These are phyloP conservation scores for Ophiocordyceps polyrhachis-furcata DNA, from an alignment of 2,329 filamentous ascomycete species.

Conservation along the genomic window DNA sequence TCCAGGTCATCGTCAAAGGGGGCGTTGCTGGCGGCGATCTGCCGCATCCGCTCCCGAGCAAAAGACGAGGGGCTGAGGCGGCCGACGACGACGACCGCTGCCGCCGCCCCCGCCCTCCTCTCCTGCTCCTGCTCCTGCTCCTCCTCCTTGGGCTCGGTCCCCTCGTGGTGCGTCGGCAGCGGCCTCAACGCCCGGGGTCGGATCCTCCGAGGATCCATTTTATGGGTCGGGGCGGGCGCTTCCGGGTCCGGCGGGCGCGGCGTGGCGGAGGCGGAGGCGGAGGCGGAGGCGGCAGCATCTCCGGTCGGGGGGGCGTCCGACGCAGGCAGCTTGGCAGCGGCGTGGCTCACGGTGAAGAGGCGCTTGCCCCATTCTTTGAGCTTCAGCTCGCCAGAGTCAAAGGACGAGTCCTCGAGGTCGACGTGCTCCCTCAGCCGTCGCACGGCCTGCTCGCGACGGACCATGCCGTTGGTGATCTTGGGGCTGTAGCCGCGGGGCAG, in stretches of 20 bases:
- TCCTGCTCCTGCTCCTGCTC: slow-evolving; percentile 1
- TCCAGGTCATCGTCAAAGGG: slow-evolving; percentile 25
- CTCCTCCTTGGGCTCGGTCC: slow-evolving; percentile 11
- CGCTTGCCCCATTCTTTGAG: slow-evolving; percentile 17
- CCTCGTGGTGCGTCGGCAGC: slow-evolving; percentile 20
- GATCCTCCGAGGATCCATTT: slow-evolving; percentile 9
- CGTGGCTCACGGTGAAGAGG: slow-evolving; percentile 12
- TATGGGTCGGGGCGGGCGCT: slow-evolving; percentile 6
- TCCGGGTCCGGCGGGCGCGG: slow-evolving; percentile 2
- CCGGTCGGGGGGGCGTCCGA: not conserved
- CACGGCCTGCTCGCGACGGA: slow-evolving; percentile 57
- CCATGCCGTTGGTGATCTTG: slow-evolving; percentile 68
- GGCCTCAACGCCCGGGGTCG: slow-evolving; percentile 13
- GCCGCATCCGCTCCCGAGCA: slow-evolving; percentile 23
- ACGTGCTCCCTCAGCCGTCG: slow-evolving; percentile 38
- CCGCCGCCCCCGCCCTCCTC: too few species aligned
- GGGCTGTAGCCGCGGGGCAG: slow-evolving; percentile 51
- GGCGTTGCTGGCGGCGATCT: slow-evolving; percentile 22
- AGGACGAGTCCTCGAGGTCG: slow-evolving; percentile 19
- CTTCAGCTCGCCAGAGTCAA: slow-evolving; percentile 15
- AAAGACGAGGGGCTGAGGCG: slow-evolving; percentile 24
- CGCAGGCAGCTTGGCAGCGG: not conserved
- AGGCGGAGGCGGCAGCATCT: not conserved
- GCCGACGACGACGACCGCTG: slow-evolving; percentile 7
- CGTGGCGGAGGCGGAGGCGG: slow-evolving; percentile 2